Percentiles rank a stretch among this genome's conserved stretches.
Evolutionary conservation across 2,329 filamentous ascomycete species (phyloP).

Genomic region (Fusarium palustre): DNA sequence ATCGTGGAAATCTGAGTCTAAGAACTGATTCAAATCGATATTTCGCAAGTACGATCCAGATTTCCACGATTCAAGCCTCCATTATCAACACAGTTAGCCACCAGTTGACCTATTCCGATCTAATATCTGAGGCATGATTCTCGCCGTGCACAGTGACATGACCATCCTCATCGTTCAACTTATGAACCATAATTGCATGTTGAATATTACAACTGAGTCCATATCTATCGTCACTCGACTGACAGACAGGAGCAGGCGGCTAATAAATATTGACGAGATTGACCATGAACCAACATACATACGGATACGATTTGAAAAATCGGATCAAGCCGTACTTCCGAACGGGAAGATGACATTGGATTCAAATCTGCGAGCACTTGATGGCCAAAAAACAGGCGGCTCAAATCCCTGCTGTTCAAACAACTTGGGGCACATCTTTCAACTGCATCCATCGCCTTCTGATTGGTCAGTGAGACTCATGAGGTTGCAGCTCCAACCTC

Average conservation of each 20-base stretch:
- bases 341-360: slow-evolving; percentile 21
- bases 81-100: slow-evolving; percentile 1
- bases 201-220: slow-evolving; percentile 22
- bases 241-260: slow-evolving; percentile 32
- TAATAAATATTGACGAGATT: slow-evolving; percentile 37
- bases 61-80: neutral
- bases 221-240: slow-evolving; percentile 33
- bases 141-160: neutral
- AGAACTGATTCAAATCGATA: neutral
- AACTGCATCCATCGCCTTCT: slow-evolving; percentile 14
- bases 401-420: slow-evolving; percentile 27
- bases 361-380: slow-evolving; percentile 33
- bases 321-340: slow-evolving; percentile 4
- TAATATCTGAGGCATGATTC: neutral
- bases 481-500: slow-evolving; percentile 31
- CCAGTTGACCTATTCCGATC: neutral
- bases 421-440: slow-evolving; percentile 31
- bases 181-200: slow-evolving; percentile 9
- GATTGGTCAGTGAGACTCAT: slow-evolving; percentile 45
- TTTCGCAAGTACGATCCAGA: neutral
- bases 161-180: slow-evolving; percentile 1
- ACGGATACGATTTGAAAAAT: neutral
- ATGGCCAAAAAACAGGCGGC: slow-evolving; percentile 14
- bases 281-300: slow-evolving; percentile 8
- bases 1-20: neutral